Conservation (phyloP, 331 rosid species). For the Quercus phellos region DNA sequence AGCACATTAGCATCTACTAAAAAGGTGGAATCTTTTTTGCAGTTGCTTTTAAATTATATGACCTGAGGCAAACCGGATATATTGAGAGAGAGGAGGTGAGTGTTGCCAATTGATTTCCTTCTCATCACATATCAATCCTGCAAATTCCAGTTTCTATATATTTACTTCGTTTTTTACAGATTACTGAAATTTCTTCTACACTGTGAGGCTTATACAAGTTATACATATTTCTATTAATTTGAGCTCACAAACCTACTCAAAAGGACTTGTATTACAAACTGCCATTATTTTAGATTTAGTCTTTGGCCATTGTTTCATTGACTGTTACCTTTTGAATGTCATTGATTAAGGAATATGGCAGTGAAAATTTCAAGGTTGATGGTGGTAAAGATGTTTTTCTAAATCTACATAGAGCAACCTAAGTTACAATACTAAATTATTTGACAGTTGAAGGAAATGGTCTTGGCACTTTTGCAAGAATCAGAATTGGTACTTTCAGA, state of each 20-base stretch:
- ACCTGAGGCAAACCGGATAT: constrained; percentile 75
- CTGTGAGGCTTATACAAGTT: background rate
- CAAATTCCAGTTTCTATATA: background rate
- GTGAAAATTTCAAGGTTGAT: background rate
- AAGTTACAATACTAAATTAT: constrained; percentile 9
- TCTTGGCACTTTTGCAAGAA: constrained; percentile 71
- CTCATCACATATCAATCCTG: background rate
- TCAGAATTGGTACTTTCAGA: constrained; percentile 77
- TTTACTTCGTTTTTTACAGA: background rate
- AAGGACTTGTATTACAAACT: background rate
- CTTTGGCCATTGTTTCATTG: background rate
- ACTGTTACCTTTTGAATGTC: background rate
- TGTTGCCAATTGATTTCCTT: background rate
- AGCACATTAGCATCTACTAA: constrained; percentile 13
- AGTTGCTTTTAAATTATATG: constrained; percentile 84
- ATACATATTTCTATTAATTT: background rate
- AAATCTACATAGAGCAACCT: background rate
- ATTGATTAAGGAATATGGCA: background rate
- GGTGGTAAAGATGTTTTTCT: background rate
- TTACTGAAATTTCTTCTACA: background rate
- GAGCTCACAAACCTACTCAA: background rate
- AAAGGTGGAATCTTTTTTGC: constrained; percentile 34
- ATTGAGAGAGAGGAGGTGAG: constrained; percentile 85
- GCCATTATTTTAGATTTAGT: background rate
- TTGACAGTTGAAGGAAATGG: constrained; percentile 84